Evolutionary conservation across 164 flowering plant species (phyloP).

Genomic region (Vitis rotundifolia): DNA sequence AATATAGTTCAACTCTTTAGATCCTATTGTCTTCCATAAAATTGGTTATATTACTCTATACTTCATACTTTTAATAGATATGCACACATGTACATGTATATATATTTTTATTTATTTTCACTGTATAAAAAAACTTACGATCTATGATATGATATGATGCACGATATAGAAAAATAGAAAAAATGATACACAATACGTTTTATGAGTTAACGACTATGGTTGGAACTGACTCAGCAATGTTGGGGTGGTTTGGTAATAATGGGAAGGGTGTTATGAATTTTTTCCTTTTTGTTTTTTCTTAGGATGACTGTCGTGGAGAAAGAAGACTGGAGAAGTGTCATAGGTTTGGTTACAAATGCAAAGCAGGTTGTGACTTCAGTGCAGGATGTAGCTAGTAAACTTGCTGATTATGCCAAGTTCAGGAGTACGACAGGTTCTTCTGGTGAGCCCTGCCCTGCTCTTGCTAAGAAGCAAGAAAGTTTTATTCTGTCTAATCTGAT

Average conservation of each 20-base stretch:
- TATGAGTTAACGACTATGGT: too few relatives aligned
- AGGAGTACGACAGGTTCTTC: conserved; percentile 32
- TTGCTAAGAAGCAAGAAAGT: background rate
- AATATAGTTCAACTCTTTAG: too few relatives aligned
- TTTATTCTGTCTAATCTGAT: background rate
- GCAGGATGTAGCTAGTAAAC: conserved; percentile 81
- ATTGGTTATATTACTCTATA: too few relatives aligned
- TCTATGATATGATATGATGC: too few relatives aligned
- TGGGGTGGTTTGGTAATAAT: background rate
- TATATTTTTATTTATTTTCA: too few relatives aligned
- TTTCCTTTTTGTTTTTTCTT: conserved; percentile 2
- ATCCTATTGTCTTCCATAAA: too few relatives aligned
- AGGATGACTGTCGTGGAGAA: conserved; percentile 78
- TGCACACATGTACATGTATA: too few relatives aligned
- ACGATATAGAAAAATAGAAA: too few relatives aligned
- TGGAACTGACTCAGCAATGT: too few relatives aligned
- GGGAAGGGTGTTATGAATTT: background rate
- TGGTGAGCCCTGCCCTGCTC: conserved; percentile 38
- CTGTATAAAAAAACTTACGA: too few relatives aligned
- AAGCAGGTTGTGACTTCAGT: conserved; percentile 86
- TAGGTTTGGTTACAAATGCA: conserved; percentile 83
- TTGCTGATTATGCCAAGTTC: conserved; percentile 80
- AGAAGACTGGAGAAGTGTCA: conserved; percentile 76
- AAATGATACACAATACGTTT: too few relatives aligned
- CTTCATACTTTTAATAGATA: too few relatives aligned